Conservation (phyloP, 495 filamentous ascomycete species). For the Hypoxylon perforatum region DNA sequence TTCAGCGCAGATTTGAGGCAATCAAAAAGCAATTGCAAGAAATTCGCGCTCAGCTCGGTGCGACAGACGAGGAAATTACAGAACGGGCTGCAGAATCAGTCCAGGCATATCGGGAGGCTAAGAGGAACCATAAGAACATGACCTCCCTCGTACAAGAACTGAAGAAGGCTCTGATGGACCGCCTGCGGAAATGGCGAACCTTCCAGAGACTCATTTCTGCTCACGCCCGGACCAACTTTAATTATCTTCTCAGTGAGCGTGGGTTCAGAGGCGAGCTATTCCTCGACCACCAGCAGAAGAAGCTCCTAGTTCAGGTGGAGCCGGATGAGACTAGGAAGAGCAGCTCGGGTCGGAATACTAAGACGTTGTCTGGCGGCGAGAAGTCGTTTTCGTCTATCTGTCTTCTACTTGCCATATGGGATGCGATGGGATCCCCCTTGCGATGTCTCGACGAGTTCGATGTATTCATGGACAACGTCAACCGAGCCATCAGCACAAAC, state of each 20-base stretch:
- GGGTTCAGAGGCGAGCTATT: constrained; percentile 85
- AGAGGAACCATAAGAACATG: constrained; percentile 54
- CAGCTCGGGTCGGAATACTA: constrained; percentile 79
- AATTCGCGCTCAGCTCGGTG: constrained; percentile 66
- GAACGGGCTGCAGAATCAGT: constrained; percentile 50
- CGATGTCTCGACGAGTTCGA: constrained; percentile 98
- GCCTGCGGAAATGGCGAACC: constrained; percentile 78
- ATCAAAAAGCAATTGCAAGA: constrained; percentile 68
- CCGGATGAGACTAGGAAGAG: constrained; percentile 79
- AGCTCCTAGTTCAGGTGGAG: constrained; percentile 81
- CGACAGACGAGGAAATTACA: constrained; percentile 72
- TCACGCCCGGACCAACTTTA: constrained; percentile 85
- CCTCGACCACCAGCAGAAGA: constrained; percentile 77
- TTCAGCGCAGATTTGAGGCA: constrained; percentile 72
- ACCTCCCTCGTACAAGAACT: constrained; percentile 66
- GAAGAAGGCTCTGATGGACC: constrained; percentile 72
- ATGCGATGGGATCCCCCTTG: constrained; percentile 96
- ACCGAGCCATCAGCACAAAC: constrained; percentile 90
- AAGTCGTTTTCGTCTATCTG: constrained; percentile 98
- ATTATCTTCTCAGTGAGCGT: constrained; percentile 86
- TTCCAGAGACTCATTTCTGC: constrained; percentile 87
- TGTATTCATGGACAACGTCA: constrained; percentile 99
- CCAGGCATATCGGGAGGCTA: constrained; percentile 51
- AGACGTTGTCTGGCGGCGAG: constrained; percentile 93
- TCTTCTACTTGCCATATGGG: constrained; percentile 91